Evolutionary conservation across 2,329 filamentous ascomycete species (phyloP).

Genomic region (Fusarium ramigenum): DNA sequence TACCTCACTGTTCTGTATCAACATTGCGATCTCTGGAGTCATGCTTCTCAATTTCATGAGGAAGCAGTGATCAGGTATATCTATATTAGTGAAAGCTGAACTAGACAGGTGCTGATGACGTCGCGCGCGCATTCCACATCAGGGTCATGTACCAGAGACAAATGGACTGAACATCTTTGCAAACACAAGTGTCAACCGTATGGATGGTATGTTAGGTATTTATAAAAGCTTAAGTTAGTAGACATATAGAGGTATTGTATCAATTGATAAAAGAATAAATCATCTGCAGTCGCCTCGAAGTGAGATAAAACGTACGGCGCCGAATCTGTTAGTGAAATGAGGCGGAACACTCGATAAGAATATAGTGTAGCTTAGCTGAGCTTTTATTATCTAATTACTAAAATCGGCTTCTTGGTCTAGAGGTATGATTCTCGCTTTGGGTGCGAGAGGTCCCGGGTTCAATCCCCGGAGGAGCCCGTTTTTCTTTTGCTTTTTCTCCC

Average conservation of each 20-base stretch:
- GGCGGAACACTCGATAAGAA: no score
- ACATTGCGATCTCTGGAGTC: fast-evolving
- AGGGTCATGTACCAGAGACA: no score
- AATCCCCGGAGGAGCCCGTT: conserved; percentile 51
- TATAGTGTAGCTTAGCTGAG: no score
- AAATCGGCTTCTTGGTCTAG: conserved; percentile 32
- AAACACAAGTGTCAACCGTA: fast-evolving
- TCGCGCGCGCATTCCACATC: not conserved
- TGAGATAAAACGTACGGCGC: no score
- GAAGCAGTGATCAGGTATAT: fast-evolving
- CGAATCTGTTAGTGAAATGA: no score
- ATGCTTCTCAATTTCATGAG: fast-evolving
- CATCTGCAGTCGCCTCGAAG: fast-evolving
- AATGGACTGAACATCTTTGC: no score
- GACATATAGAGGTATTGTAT: fast-evolving
- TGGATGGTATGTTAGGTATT: no score
- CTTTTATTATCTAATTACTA: no score
- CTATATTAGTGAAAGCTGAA: fast-evolving
- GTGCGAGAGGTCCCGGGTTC: conserved; percentile 58
- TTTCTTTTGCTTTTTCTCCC: not conserved
- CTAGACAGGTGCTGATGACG: not conserved
- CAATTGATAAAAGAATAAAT: no score
- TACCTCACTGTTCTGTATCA: fast-evolving
- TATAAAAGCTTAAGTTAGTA: fast-evolving
- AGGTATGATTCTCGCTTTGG: conserved; percentile 36